phyloP scores from a whole-genome alignment of 2,329 filamentous ascomycete species.

The Colletotrichum musicola region DNA sequence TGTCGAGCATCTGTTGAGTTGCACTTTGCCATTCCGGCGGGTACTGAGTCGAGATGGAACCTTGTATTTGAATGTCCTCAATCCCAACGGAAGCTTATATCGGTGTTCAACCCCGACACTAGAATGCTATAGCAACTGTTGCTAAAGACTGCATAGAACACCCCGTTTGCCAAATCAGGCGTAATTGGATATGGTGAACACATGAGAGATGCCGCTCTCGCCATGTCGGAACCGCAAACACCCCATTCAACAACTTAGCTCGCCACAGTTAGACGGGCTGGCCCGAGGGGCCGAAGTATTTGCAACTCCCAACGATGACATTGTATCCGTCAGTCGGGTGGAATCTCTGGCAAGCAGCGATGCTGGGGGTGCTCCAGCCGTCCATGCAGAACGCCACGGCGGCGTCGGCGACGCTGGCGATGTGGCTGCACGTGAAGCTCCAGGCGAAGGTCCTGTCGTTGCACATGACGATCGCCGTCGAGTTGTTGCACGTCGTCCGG shows the following conservation, averaged over 20 bases:
- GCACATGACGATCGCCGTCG: not conserved
- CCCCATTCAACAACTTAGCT: not conserved
- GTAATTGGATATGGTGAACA: not conserved
- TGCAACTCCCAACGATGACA: not conserved
- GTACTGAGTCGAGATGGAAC: too few relatives aligned
- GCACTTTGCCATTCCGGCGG: too few relatives aligned
- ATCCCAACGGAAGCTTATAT: too few relatives aligned
- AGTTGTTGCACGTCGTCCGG: not conserved
- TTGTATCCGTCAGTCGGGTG: not conserved
- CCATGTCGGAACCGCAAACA: not conserved
- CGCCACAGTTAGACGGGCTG: not conserved
- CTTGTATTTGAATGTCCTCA: too few relatives aligned
- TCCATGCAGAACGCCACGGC: not conserved
- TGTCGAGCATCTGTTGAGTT: too few relatives aligned
- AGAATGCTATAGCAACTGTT: too few relatives aligned
- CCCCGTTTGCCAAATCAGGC: too few relatives aligned
- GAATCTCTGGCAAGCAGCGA: not conserved
- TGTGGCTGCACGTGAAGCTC: not conserved
- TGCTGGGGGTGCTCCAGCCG: not conserved
- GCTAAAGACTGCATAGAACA: too few relatives aligned
- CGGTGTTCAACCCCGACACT: too few relatives aligned
- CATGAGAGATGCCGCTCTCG: not conserved
- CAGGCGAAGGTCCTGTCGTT: not conserved
- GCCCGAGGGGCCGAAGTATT: not conserved
- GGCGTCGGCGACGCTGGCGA: not conserved